Percentiles rank a stretch among this genome's conserved stretches.
Conservation (phyloP, 140 eudicot genomes). For the Senecio squalidus region DNA sequence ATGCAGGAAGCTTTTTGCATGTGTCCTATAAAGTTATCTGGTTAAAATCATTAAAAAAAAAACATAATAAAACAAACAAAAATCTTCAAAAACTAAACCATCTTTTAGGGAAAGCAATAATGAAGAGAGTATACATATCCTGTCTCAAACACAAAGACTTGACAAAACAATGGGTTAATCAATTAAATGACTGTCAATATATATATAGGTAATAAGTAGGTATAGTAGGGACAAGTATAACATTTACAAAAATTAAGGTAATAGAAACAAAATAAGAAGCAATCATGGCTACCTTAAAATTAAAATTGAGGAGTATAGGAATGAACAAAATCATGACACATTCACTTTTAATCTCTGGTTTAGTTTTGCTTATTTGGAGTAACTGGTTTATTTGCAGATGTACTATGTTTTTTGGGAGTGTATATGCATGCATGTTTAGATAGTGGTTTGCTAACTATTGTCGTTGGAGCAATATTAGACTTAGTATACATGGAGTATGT, state of each 20-base stretch:
- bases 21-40: too few relatives aligned
- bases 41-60: too few relatives aligned
- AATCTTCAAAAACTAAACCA: too few relatives aligned
- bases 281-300: slow-evolving; percentile 13
- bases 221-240: neutral
- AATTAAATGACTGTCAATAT: slow-evolving; percentile 7
- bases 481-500: too few relatives aligned
- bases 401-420: neutral
- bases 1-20: too few relatives aligned
- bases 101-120: too few relatives aligned
- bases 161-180: neutral
- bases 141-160: neutral
- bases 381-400: neutral
- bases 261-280: slow-evolving; percentile 12
- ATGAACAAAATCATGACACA: slow-evolving; percentile 20
- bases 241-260: neutral
- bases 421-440: too few relatives aligned
- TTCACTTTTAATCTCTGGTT: neutral
- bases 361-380: neutral
- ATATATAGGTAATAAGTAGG: slow-evolving; percentile 7
- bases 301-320: slow-evolving; percentile 11
- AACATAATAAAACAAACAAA: too few relatives aligned
- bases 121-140: neutral
- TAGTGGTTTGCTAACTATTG: too few relatives aligned
- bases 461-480: too few relatives aligned